Base-by-base conservation (phyloP, 2,329 filamentous ascomycete species). In the Aspergillus caelatus region DNA sequence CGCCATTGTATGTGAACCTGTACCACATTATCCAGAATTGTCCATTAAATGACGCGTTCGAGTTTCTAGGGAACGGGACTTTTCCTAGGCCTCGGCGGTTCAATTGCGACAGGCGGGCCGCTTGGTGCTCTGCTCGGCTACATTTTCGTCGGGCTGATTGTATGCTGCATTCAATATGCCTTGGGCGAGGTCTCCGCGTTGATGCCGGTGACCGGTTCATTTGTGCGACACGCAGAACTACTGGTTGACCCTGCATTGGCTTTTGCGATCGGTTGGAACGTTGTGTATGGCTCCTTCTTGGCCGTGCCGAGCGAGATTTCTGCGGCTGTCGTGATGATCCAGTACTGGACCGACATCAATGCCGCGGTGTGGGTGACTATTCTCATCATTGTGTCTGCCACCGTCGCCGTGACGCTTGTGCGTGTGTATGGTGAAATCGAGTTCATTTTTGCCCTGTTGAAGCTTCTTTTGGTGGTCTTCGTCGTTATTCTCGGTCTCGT, bases 321-420 rank as follows among this genome's bases (percentile, higher is more conserved):
- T 0, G 88, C 88, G 12, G 85, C 87, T 21, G 84, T 85, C 50
- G 85, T 89, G 2, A 77, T 90, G 26, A 87, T 90, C 64, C 79
- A 87, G 68, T 89, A 85, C 70, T 90, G 88, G 88, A 72, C 75
- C 4, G 46, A 45, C 9, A 71, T 74, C 45, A 72, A 70, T 36
- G 58, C 68, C 1, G 72, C 72, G 1, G 66, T 72, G 9, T 84
- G 84, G 68, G 80, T 83, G n/a, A 72, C 81, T 19, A 75, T 87
- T 64, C 84, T 88, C 68, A 83, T 89, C 62, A 73, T 85, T 10
- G 76, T 88, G 23, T 83, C 89, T 32, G 75, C 88, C 61, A 83
- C 84, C 57, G 78, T 90, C 57, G 84, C 87, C 67, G 79, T 88
- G 50, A 83, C 87, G 39, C 84, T 85, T 16, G 78, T 81, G 11